These are phyloP conservation scores for Arthrinium puccinioides DNA, from an alignment of 2,329 filamentous ascomycete genomes.

Conservation along the genomic window DNA sequence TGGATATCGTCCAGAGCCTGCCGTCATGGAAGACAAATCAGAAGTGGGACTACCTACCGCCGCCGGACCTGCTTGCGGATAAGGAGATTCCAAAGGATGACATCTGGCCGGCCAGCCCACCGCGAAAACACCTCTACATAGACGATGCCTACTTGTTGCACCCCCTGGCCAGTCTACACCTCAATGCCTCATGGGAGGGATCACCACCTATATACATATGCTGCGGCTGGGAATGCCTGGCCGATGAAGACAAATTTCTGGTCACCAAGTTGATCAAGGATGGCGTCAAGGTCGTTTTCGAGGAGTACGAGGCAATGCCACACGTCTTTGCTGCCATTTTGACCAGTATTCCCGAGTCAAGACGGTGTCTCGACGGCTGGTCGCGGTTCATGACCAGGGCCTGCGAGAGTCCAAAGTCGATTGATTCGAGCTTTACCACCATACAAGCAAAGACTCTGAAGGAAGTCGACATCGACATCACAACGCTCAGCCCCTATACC, in stretches of 20 bases:
- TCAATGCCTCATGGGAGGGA: slow-evolving; percentile 51
- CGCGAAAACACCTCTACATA: slow-evolving; percentile 46
- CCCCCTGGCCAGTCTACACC: slow-evolving; percentile 60
- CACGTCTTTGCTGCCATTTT: slow-evolving; percentile 63
- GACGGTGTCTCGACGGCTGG: slow-evolving; percentile 48
- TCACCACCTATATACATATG: slow-evolving; percentile 61
- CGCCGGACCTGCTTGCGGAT: slow-evolving; percentile 24
- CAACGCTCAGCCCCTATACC: slow-evolving; percentile 32
- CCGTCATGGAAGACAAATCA: slow-evolving; percentile 46
- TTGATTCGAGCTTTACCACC: slow-evolving; percentile 33
- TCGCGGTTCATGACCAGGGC: slow-evolving; percentile 44
- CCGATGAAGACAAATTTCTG: slow-evolving; percentile 58
- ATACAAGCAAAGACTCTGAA: slow-evolving; percentile 44
- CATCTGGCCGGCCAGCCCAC: slow-evolving; percentile 50
- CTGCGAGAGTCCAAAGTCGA: slow-evolving; percentile 23
- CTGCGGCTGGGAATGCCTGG: slow-evolving; percentile 64
- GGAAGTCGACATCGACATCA: slow-evolving; percentile 38
- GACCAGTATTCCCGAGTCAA: slow-evolving; percentile 32
- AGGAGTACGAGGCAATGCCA: slow-evolving; percentile 76
- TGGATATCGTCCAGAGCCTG: slow-evolving; percentile 60
- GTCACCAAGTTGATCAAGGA: slow-evolving; percentile 48
- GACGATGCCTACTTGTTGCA: slow-evolving; percentile 51
- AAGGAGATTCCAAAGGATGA: slow-evolving; percentile 35
- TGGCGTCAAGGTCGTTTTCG: slow-evolving; percentile 55
- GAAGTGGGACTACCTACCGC: slow-evolving; percentile 57